Evolutionary conservation across 2,329 filamentous ascomycete genomes (phyloP).

Genomic region (Teratosphaeria epicoccoides): DNA sequence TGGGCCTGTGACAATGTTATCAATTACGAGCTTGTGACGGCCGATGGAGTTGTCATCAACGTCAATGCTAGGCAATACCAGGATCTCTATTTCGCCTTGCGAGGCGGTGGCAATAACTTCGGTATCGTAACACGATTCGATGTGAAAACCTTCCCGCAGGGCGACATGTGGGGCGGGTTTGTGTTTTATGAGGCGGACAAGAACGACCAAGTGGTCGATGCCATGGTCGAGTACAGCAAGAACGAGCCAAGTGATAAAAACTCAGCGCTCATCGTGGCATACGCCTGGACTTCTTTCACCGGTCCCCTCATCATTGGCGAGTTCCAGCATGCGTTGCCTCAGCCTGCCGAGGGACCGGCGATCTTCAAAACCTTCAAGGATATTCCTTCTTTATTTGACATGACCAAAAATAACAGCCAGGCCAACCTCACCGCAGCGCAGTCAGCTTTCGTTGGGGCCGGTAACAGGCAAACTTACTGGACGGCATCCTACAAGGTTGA

Average conservation of each 20-base stretch:
- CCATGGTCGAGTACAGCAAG: constrained; percentile 1
- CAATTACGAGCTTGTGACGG: constrained; percentile 20
- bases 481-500: constrained; percentile 2
- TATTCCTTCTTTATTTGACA: constrained; percentile 1
- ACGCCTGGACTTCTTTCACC: background rate
- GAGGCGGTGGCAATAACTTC: constrained; percentile 21
- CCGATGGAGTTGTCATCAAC: constrained; percentile 13
- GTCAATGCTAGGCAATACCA: constrained; percentile 10
- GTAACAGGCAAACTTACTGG: constrained; percentile 7
- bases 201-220: background rate
- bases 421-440: constrained; percentile 5
- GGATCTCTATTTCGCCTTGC: constrained; percentile 18
- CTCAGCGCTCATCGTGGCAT: constrained; percentile 3
- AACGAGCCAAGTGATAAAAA: background rate
- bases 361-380: constrained; percentile 4
- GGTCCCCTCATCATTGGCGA: constrained; percentile 1
- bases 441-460: constrained; percentile 3
- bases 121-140: constrained; percentile 21
- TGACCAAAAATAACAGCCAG: constrained; percentile 1
- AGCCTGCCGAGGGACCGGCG: background rate
- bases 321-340: background rate
- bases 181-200: background rate
- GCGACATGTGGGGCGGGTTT: constrained; percentile 11
- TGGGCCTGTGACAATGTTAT: constrained; percentile 22
- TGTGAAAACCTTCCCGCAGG: constrained; percentile 12